Percentiles rank a stretch among this genome's conserved stretches.
phyloP scores from a whole-genome alignment of 495 filamentous ascomycete genomes.

The Arthonia radiata region DNA sequence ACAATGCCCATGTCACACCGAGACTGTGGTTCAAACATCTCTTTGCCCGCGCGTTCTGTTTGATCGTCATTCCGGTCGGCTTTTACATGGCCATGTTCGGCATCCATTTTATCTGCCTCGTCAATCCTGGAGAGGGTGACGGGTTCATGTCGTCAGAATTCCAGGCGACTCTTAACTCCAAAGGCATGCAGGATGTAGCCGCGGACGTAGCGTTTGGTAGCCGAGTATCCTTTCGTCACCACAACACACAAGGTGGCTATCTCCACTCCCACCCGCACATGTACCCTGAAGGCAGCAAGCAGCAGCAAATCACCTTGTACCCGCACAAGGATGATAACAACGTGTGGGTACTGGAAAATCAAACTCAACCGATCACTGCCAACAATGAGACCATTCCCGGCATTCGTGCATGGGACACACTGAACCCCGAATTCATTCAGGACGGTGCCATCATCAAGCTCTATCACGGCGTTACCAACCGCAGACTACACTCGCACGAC shows the following conservation, averaged over 20 bases:
- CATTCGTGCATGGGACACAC: slow-evolving; percentile 56
- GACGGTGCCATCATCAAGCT: slow-evolving; percentile 61
- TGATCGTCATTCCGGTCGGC: slow-evolving; percentile 67
- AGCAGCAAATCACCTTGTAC: slow-evolving; percentile 95
- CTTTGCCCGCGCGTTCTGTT: slow-evolving; percentile 69
- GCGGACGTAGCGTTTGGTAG: slow-evolving; percentile 81
- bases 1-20: slow-evolving; percentile 59
- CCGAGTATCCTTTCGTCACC: slow-evolving; percentile 63
- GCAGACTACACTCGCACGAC: slow-evolving; percentile 88
- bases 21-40: slow-evolving; percentile 88
- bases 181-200: slow-evolving; percentile 82
- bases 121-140: slow-evolving; percentile 89
- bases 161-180: slow-evolving; percentile 88
- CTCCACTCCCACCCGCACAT: slow-evolving; percentile 90
- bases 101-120: slow-evolving; percentile 79
- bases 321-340: slow-evolving; percentile 99
- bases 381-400: slow-evolving; percentile 55
- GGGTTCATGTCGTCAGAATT: slow-evolving; percentile 99
- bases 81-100: slow-evolving; percentile 94
- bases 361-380: slow-evolving; percentile 65
- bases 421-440: slow-evolving; percentile 39
- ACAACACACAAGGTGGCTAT: slow-evolving; percentile 94
- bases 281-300: slow-evolving; percentile 93
- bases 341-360: slow-evolving; percentile 75
- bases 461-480: slow-evolving; percentile 59